phyloP scores from a whole-genome alignment of 1,139 yeast species.

The Sporopachydermia cereana region DNA sequence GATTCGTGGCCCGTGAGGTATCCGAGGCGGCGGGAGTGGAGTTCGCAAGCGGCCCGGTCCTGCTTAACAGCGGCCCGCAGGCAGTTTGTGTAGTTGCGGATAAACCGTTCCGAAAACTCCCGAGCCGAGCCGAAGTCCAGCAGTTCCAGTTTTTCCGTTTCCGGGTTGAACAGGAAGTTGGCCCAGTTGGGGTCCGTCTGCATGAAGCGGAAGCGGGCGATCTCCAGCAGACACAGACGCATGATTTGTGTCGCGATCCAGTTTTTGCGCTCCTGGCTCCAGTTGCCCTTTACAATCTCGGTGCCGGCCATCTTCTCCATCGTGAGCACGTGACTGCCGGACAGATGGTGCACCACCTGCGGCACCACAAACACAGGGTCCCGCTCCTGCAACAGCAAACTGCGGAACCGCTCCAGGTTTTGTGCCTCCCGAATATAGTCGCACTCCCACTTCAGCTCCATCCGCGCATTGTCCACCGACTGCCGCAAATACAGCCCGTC shows the following conservation, averaged over 20 bases:
- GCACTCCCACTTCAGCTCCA: conserved; percentile 94
- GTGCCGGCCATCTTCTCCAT: conserved; percentile 83
- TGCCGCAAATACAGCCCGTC: conserved; percentile 86
- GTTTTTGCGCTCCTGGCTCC: conserved; percentile 63
- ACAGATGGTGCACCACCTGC: conserved; percentile 59
- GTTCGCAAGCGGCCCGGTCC: conserved; percentile 55
- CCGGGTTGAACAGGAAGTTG: conserved; percentile 70
- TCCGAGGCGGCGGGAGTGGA: conserved; percentile 64
- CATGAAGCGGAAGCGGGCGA: conserved; percentile 80
- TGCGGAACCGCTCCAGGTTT: conserved; percentile 58
- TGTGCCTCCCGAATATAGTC: conserved; percentile 88
- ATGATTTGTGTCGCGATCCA: conserved; percentile 80
- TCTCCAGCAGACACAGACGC: conserved; percentile 78
- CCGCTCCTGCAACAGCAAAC: conserved; percentile 39
- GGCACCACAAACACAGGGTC: conserved; percentile 77
- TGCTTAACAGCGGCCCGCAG: conserved; percentile 66
- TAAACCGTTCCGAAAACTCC: conserved; percentile 57
- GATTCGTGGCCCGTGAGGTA: conserved; percentile 88
- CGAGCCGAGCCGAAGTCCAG: conserved; percentile 95
- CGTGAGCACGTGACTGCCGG: conserved; percentile 76
- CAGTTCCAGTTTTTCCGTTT: conserved; percentile 57
- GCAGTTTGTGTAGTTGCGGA: conserved; percentile 54
- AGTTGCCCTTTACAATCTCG: conserved; percentile 69
- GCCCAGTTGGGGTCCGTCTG: conserved; percentile 99
- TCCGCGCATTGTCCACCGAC: conserved; percentile 86